Percentiles rank a stretch among this genome's conserved stretches.
These are phyloP conservation scores for Oryza brachyantha DNA, from an alignment of 176 grass and related monocot genomes.

Conservation along the genomic window DNA sequence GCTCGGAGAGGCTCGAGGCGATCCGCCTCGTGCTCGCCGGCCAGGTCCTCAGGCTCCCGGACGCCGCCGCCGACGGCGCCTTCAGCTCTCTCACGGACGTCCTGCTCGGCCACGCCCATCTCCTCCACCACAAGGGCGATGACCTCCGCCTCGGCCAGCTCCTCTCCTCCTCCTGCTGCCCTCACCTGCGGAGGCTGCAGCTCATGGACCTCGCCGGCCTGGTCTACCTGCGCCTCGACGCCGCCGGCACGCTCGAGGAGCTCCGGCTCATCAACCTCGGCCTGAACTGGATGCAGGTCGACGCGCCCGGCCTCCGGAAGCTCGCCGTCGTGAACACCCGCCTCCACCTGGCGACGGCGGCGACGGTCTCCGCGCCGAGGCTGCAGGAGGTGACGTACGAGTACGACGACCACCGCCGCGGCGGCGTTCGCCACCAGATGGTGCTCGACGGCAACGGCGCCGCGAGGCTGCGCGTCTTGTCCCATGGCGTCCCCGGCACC, in stretches of 20 bases:
- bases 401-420: too few species aligned
- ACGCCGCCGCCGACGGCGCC: background rate
- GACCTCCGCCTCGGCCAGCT: background rate
- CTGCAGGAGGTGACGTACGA: background rate
- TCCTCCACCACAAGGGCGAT: too few species aligned
- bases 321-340: background rate
- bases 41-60: background rate
- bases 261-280: background rate
- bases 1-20: background rate
- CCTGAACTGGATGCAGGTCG: background rate
- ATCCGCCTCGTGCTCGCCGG: background rate
- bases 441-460: background rate
- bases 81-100: too few species aligned
- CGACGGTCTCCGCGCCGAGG: background rate
- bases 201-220: background rate
- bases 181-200: background rate
- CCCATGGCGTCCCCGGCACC: background rate
- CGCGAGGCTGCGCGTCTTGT: background rate
- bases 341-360: background rate
- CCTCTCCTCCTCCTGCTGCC: background rate
- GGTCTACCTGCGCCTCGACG: background rate
- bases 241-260: background rate
- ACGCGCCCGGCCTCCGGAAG: slow-evolving; percentile 1
- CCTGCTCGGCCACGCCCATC: too few species aligned
- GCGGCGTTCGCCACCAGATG: too few species aligned